A percentile compares a stretch with the other conserved stretches of the same genome.
These are phyloP conservation scores for Exophiala lecanii-corni DNA, from an alignment of 2,329 filamentous ascomycete genomes.

Conservation along the genomic window DNA sequence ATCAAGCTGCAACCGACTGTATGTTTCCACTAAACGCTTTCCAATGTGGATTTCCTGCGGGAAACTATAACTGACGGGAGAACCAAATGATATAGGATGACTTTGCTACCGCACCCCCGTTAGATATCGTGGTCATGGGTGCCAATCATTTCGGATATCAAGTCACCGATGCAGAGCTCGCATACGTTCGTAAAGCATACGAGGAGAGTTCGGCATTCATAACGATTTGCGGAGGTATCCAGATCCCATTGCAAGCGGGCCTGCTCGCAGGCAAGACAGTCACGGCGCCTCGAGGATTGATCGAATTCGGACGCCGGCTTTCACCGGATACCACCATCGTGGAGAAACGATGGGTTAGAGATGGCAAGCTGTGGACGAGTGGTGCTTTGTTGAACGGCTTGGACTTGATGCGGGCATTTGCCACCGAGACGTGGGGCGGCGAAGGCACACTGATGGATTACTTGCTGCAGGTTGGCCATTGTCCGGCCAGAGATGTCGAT, in stretches of 20 bases:
- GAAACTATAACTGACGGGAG: too few species aligned
- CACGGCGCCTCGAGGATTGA: conserved; percentile 15
- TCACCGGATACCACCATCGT: conserved; percentile 15
- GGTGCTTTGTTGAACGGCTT: conserved; percentile 32
- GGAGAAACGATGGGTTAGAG: conserved; percentile 27
- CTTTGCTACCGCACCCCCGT: conserved; percentile 19
- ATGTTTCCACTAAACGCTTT: neutral
- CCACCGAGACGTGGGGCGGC: conserved; percentile 27
- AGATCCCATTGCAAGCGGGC: conserved; percentile 13
- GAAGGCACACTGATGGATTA: conserved; percentile 20
- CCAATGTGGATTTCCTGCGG: too few species aligned
- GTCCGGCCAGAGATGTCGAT: conserved; percentile 10
- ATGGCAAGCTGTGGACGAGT: conserved; percentile 34
- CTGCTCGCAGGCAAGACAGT: conserved; percentile 19
- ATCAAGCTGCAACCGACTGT: conserved; percentile 12
- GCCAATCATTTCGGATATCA: conserved; percentile 14
- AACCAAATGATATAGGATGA: conserved; percentile 20
- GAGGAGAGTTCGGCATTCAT: conserved; percentile 19
- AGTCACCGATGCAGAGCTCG: conserved; percentile 16
- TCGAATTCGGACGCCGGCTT: conserved; percentile 8
- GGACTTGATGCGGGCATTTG: conserved; percentile 32
- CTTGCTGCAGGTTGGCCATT: conserved; percentile 13
- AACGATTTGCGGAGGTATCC: conserved; percentile 20
- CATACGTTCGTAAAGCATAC: conserved; percentile 20
- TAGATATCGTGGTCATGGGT: conserved; percentile 22